These are phyloP conservation scores for Afroboletus lepidellus DNA, from an alignment of 1,284 basidiomycete genomes.

Conservation along the genomic window DNA sequence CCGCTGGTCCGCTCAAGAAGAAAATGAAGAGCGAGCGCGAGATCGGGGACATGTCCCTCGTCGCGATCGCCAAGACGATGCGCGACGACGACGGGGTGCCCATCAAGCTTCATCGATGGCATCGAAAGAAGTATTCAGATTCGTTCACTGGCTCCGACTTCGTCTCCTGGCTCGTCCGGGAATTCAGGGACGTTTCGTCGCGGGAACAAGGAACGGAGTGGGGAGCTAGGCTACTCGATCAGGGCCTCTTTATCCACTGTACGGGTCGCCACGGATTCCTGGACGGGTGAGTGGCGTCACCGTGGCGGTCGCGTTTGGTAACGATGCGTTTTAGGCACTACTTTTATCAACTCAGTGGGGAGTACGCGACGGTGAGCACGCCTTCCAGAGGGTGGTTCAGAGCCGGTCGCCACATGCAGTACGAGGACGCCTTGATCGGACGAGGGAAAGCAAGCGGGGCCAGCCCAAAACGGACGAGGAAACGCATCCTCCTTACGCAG, in stretches of 20 bases:
- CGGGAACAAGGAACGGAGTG: slow-evolving; percentile 78
- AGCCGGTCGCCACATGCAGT: slow-evolving; percentile 40
- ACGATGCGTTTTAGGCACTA: slow-evolving; percentile 59
- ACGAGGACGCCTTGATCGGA: slow-evolving; percentile 39
- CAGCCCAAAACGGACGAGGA: slow-evolving; percentile 51
- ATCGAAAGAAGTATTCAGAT: slow-evolving; percentile 63
- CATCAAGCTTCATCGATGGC: slow-evolving; percentile 79
- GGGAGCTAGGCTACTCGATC: slow-evolving; percentile 71
- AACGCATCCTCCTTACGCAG: slow-evolving; percentile 78
- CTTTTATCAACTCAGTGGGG: slow-evolving; percentile 80
- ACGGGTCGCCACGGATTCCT: slow-evolving; percentile 76
- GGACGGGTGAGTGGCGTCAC: slow-evolving; percentile 62
- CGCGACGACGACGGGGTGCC: slow-evolving; percentile 73
- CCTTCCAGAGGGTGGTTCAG: slow-evolving; percentile 66
- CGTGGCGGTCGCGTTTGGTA: slow-evolving; percentile 1
- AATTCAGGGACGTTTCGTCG: slow-evolving; percentile 82
- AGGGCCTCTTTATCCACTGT: slow-evolving; percentile 83
- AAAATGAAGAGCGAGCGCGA: slow-evolving; percentile 75
- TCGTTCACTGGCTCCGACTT: slow-evolving; percentile 87
- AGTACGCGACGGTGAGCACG: slow-evolving; percentile 68
- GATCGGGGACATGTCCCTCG: slow-evolving; percentile 60
- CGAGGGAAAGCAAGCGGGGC: slow-evolving; percentile 36
- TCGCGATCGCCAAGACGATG: slow-evolving; percentile 73
- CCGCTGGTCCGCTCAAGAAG: slow-evolving; percentile 68
- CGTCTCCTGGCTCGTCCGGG: slow-evolving; percentile 82